Percentiles rank a stretch among this genome's conserved stretches.
Evolutionary conservation across 805 yeast genomes (phyloP).

Genomic region (Metschnikowia orientalis): DNA sequence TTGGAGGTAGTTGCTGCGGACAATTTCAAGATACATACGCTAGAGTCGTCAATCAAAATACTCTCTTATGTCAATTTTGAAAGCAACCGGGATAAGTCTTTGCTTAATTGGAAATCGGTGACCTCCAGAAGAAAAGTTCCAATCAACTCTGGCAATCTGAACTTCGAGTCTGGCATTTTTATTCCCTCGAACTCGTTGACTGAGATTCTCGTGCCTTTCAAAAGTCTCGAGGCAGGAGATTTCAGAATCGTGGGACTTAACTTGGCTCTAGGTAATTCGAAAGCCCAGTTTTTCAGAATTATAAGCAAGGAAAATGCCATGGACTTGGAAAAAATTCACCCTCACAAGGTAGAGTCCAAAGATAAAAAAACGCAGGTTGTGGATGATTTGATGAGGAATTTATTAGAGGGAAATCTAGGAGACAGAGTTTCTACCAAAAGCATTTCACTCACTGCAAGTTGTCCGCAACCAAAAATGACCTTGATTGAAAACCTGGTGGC

Average conservation of each 20-base stretch:
- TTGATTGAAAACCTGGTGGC: slow-evolving; percentile 49
- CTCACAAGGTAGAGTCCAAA: not conserved
- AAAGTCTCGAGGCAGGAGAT: slow-evolving; percentile 47
- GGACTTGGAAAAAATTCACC: slow-evolving; percentile 10
- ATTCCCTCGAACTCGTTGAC: slow-evolving; percentile 28
- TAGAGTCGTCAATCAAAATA: slow-evolving; percentile 1
- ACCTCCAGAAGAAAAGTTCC: slow-evolving; percentile 1
- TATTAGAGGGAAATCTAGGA: slow-evolving; percentile 22
- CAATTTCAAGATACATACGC: slow-evolving; percentile 26
- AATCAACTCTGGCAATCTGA: slow-evolving; percentile 2
- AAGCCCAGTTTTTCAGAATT: slow-evolving; percentile 41
- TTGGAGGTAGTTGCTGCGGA: slow-evolving; percentile 38
- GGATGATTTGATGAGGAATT: slow-evolving; percentile 19
- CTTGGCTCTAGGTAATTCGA: slow-evolving; percentile 50
- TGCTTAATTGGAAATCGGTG: slow-evolving; percentile 4
- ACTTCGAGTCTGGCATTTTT: slow-evolving; percentile 10
- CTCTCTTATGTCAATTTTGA: slow-evolving; percentile 2
- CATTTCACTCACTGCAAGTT: slow-evolving; percentile 30
- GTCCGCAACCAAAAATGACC: slow-evolving; percentile 59
- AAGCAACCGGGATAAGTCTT: slow-evolving; percentile 1
- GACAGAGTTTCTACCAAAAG: slow-evolving; percentile 18
- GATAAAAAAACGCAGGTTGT: slow-evolving; percentile 1
- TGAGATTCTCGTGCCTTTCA: slow-evolving; percentile 42
- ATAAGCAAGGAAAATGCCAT: slow-evolving; percentile 25
- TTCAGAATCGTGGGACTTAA: slow-evolving; percentile 48